These are phyloP conservation scores for Cornus suecica DNA, from an alignment of 148 eudicot species.

Conservation along the genomic window DNA sequence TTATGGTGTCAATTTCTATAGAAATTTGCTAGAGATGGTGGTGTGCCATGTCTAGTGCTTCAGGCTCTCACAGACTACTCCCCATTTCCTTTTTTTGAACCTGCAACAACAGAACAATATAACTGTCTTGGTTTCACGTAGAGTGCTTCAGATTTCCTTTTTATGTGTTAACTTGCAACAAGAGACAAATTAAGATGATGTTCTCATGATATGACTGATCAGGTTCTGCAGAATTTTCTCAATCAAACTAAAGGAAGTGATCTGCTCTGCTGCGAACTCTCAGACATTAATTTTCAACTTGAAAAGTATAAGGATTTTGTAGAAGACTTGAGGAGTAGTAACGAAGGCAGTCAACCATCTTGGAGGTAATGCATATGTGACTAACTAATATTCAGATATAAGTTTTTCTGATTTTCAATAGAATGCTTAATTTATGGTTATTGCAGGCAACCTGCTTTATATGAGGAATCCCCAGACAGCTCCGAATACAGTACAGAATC, in stretches of 20 bases:
- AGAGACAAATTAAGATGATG: not conserved
- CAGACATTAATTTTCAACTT: conserved; percentile 50
- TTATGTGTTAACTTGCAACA: conserved; percentile 5
- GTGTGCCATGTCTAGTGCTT: not conserved
- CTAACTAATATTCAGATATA: not conserved
- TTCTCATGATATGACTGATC: conserved; percentile 15
- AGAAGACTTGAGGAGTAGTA: conserved; percentile 54
- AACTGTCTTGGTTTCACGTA: too few species aligned
- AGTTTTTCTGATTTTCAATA: not conserved
- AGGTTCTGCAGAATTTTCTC: conserved; percentile 72
- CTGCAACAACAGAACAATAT: not conserved
- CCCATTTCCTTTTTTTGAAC: not conserved
- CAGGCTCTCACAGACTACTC: not conserved
- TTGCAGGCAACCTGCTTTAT: conserved; percentile 57
- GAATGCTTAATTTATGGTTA: conserved; percentile 7
- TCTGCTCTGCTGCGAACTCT: conserved; percentile 21
- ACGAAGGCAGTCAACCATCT: conserved; percentile 45
- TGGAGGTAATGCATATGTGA: conserved; percentile 47
- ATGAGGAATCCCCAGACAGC: conserved; percentile 68
- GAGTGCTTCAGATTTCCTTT: not conserved
- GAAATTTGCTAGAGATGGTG: not conserved
- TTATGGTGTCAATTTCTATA: not conserved
- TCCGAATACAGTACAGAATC: conserved; percentile 85
- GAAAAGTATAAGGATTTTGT: conserved; percentile 56
- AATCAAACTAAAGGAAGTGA: conserved; percentile 58